Evolutionary conservation across 2,329 filamentous ascomycete species (phyloP), one percentile per base, ranked within the genome.

Genomic region (Coniella vitis): DNA sequence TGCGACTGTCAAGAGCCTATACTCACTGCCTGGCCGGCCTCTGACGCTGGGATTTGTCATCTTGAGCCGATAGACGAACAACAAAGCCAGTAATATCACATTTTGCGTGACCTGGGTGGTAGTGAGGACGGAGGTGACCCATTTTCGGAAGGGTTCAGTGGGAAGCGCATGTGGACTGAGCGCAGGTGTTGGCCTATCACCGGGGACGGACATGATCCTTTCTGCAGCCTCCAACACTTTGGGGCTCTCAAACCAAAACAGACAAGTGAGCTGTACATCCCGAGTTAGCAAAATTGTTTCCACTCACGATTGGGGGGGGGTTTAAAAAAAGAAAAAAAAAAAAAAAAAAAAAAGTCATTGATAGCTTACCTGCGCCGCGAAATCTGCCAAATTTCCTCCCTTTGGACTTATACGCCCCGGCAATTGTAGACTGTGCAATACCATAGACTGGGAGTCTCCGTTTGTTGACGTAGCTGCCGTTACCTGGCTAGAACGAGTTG

Each of bases 91-190:
- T 10, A 97, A 68, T 37, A 97, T 88, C 46, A 98, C 93, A 61
- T 97, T 97, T 61, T 93, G 90, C 45, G 90, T 93, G 31, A 98
- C 91, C 65, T 97, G 90, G 0, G 93, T 98, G 0, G 93, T 97
- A 1, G 88, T 86, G 16, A 98, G 73, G 48, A 97, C 89, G 8
- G 83, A 88, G 41, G 87, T 83, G 4, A 96, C 89, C 93, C 93
- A 97, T 76, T 95, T 94, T 61, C 84, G 81, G 65, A 97, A 97
- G 14, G 86, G 84, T 4, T 80, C 78, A 14, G 83, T 83, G 0
- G 91, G 90, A 41, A 84, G 78, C 9, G 90, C 89, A 56, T 93
- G 82, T 16, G 77, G 67, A 10, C 82, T 78, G 8, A 96, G 72
- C 29, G 77, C 69, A 48, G 76, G 69, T 40, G 79, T 57, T 2